phyloP scores from a whole-genome alignment of 2,329 filamentous ascomycete genomes.

The Corinectria fuckeliana region DNA sequence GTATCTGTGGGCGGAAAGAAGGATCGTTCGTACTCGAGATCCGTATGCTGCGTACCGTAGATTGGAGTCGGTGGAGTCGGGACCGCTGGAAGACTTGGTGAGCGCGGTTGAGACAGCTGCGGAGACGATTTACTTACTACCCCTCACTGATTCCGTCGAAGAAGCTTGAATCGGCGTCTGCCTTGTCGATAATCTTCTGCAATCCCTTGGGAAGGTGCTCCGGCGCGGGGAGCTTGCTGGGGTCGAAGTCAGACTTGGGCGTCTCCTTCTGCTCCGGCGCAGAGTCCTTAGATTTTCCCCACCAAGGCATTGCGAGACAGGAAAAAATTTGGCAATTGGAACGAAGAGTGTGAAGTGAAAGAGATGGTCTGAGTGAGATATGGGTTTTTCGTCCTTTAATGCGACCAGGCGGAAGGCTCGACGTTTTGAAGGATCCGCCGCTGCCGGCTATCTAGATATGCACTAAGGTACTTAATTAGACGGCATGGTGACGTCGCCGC shows the following conservation, averaged over 20 bases:
- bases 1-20: constrained; percentile 90
- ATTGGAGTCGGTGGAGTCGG: constrained; percentile 83
- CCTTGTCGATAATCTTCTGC: constrained; percentile 64
- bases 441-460: constrained; percentile 4
- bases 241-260: constrained; percentile 46
- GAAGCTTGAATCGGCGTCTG: constrained; percentile 71
- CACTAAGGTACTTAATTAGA: not conserved
- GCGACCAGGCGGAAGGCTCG: constrained; percentile 19
- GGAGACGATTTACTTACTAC: constrained; percentile 63
- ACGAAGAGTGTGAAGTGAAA: not conserved
- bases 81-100: constrained; percentile 41
- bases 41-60: constrained; percentile 95
- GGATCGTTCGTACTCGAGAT: constrained; percentile 81
- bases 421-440: constrained; percentile 27
- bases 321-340: not conserved
- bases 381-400: not conserved
- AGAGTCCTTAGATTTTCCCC: constrained; percentile 47
- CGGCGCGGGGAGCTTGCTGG: constrained; percentile 54
- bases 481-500: constrained; percentile 31
- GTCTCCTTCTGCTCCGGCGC: constrained; percentile 40
- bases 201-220: constrained; percentile 61
- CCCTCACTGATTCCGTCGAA: constrained; percentile 81
- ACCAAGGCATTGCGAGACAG: constrained; percentile 48
- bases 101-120: constrained; percentile 23
- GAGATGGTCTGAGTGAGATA: not conserved